Base-by-base conservation (phyloP, 2,329 filamentous ascomycete genomes). In the Elsinoe perseae region DNA sequence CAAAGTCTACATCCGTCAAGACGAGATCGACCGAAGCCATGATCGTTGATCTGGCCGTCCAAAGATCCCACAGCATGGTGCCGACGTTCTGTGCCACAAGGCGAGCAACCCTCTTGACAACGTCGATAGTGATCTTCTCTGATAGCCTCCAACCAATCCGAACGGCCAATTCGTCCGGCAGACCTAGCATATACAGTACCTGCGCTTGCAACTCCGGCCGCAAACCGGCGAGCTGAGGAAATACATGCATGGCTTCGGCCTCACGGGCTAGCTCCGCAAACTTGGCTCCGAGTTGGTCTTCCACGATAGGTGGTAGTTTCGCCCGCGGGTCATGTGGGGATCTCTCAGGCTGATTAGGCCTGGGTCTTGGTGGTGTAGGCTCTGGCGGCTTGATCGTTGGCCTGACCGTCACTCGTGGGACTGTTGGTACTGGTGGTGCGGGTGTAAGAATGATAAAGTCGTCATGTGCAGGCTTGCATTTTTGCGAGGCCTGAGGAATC, bases 181-280 rank as follows among this genome's bases (percentile, higher is more conserved):
- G 16, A 23, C 48, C 48, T 14, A 52, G 12, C 18, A 28, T 16
- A 20, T 36, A 52, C 30, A 52, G 30, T 10, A 32, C 30, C 18
- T 36, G 30, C 1, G 48, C 48, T 36, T 52, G 48, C 14, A 52
- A 4, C 28, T 52, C 48, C 14, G 30, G 28, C 9, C 28, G 16
- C 10, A 52, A 7, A 7, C 48, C 73, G 61, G 57, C 48, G 2
- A 52, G 20, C 30, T 52, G 48, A 10, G 40, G 42, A 27, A 44
- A 52, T 16, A 34, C 38, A 28, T 38, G 12, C 25, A 25, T 53
- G 10, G 36, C 27, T 28, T 30, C 53, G 12, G n/a, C 20, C 8
- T 30, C 48, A 14, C 6, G 14, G 6, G 12, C 14, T 4, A 52
- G 16, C 14, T 32, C 27, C 8, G n/a, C 20, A 12, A 52, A 52